Percentiles rank a stretch among this genome's conserved stretches.
Evolutionary conservation across 2,329 filamentous ascomycete genomes (phyloP).

Genomic region (Ceratocystis eucalypticola): DNA sequence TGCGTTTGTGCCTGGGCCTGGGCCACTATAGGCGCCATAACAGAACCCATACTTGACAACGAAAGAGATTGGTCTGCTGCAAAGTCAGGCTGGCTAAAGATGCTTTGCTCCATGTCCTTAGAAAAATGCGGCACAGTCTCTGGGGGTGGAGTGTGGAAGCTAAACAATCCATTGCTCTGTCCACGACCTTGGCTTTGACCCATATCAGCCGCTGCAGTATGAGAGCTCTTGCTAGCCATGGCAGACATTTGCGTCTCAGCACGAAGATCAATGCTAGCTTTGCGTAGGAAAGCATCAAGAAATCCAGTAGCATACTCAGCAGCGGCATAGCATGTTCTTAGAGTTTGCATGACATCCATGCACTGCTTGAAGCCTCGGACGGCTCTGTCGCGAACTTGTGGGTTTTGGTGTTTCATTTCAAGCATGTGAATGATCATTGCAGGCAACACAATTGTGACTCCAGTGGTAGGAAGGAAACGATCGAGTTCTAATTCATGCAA

Average conservation of each 20-base stretch:
- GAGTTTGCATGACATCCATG: conserved; percentile 78
- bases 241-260: conserved; percentile 21
- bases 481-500: conserved; percentile 62
- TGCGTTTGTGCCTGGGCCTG: neutral
- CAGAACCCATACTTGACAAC: neutral
- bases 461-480: conserved; percentile 71
- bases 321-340: conserved; percentile 80
- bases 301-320: conserved; percentile 96
- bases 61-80: neutral
- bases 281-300: conserved; percentile 79
- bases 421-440: conserved; percentile 89
- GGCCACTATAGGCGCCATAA: conserved; percentile 4
- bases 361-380: conserved; percentile 77
- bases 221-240: neutral
- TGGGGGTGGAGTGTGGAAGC: conserved; percentile 39
- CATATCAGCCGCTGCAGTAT: neutral
- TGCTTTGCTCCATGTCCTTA: neutral
- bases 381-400: conserved; percentile 56
- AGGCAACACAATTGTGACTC: conserved; percentile 78
- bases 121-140: conserved; percentile 33
- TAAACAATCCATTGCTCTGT: conserved; percentile 26
- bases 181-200: neutral
- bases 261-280: conserved; percentile 63
- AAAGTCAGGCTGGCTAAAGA: conserved; percentile 1
- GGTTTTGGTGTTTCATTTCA: conserved; percentile 74